Evolutionary conservation across 129 eudicot species (phyloP), one percentile per base, ranked within the genome.

Genomic region (Heracleum sosnowskyi): DNA sequence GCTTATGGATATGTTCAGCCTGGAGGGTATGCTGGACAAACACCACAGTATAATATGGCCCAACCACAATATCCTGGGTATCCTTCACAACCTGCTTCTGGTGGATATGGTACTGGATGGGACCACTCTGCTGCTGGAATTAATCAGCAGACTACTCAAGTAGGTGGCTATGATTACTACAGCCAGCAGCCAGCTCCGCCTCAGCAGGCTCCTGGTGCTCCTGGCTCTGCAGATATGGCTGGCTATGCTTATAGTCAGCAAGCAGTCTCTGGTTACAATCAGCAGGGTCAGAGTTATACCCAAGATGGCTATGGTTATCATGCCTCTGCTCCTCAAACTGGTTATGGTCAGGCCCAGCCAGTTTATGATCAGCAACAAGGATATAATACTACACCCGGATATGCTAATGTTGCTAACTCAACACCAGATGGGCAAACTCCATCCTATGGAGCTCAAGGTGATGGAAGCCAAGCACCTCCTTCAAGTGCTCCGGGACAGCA

Each of bases 301-400:
- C 98, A 91, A 63, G 97, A 95, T 81, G 96, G 91, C 17, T 95
- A 95, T 86, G 97, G 96, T 29, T 93, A 89, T 76, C 82, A 78
- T 12, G 82, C 92, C 33, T n/a, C 76, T 37, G 76, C 76, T 40
- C 76, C 76, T 12, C 91, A 89, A 79, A 71, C 95, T 36, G 92
- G 90, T 69, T 88, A 91, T 83, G 87, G 81, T 74, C 97, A 87
- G 76, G 77, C 91, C 17, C 91, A 83, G 64, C 60, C 86, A 3
- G 93, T 89, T 6, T 89, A 91, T 80, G 98, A 91, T 77, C 93
- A 88, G 79, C 91, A 86, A 40, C 95, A 89, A 66, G 97, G 83
- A 18, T 89, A 86, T 49, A 84, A 36, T 55, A 34, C 87, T 26
- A 71, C 82, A 12, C 26, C 88, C 12, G 83, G 89, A 41, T 91